Evolutionary conservation across 257 asterid genomes (phyloP), one percentile per base, ranked within the genome.

Genomic region (Avicennia marina): DNA sequence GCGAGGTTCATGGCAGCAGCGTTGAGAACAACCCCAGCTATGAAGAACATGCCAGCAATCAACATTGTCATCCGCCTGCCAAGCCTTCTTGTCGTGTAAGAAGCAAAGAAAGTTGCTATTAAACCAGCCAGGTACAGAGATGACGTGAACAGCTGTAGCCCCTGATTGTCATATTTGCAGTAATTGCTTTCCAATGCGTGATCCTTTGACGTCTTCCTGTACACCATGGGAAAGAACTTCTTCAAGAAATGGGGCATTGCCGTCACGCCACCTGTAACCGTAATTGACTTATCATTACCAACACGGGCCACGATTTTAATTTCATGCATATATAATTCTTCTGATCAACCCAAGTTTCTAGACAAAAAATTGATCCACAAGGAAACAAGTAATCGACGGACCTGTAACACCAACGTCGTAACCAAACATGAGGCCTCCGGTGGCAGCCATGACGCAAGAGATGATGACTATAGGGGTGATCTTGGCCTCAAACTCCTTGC

Each of bases 351-450:
- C n/a, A n/a, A n/a, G n/a, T n/a, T n/a, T n/a, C n/a, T n/a, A n/a
- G n/a, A n/a, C n/a, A n/a, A n/a, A n/a, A n/a, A n/a, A n/a, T n/a
- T n/a, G n/a, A n/a, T n/a, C n/a, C n/a, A n/a, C n/a, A n/a, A n/a
- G n/a, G n/a, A n/a, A n/a, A n/a, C n/a, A n/a, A n/a, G n/a, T n/a
- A n/a, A n/a, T n/a, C n/a, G n/a, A n/a, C n/a, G n/a, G 15, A 84
- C 96, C 96, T 11, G 96, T 84, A 56, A 84, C 78, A 7, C 96
- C 96, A 2, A 87, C 64, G 12, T 87, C 96, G 13, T 87, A 87
- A 11, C 96, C 96, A 13, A 87, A 87, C 96, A 87, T 84, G 32
- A 87, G 87, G 4, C 96, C 96, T 18, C 96, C 96, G 56, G 87
- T 80, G 66, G 96, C 93, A 2, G 95, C 96, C 93, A 84, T 62